Evolutionary conservation across 2,329 filamentous ascomycete species (phyloP), one percentile per base, ranked within the genome.

Genomic region (Elsinoe australis): DNA sequence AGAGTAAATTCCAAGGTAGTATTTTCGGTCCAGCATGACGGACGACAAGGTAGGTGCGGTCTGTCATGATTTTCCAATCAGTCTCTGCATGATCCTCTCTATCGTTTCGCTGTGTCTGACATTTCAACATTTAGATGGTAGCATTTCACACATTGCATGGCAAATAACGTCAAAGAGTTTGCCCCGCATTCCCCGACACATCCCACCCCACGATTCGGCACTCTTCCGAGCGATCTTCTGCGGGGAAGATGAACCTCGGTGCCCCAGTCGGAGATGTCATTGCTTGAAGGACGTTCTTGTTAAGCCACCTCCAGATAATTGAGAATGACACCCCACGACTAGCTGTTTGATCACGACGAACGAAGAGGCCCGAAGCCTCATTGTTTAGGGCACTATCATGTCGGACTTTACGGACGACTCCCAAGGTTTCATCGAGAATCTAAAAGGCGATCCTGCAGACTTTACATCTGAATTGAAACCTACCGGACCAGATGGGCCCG

Each of bases 341-440:
- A 6, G 12, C 12, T 6, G 12, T 29, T 7, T 29, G 7, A 29
- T 7, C 12, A 12, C 6, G 26, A 12, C 12, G 26, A 29, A 6
- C 26, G 26, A 6, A 29, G 26, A 29, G 12, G 7, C 26, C 6
- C 12, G 7, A 29, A 6, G 12, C 26, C 26, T 6, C 26, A 29
- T 7, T 29, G 6, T 12, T 29, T 26, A 17, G 17, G 14, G 6
- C 4, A 12, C 31, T 18, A 56, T 21, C 19, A 72, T 73, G 70
- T 55, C 63, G 17, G 71, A 76, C 61, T 75, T 75, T 58, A 71
- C 70, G 46, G 67, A 71, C 56, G 62, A 62, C 14, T 44, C 39
- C 5, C 39, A 44, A 22, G 39, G 39, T 4, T 44, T 44, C 39
- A 32, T 44, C 39, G 39, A 44, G 39, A 44, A 32, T 28, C 39